These are phyloP conservation scores for Aureobasidium leucospermi DNA, from an alignment of 2,329 filamentous ascomycete species.

Conservation along the genomic window DNA sequence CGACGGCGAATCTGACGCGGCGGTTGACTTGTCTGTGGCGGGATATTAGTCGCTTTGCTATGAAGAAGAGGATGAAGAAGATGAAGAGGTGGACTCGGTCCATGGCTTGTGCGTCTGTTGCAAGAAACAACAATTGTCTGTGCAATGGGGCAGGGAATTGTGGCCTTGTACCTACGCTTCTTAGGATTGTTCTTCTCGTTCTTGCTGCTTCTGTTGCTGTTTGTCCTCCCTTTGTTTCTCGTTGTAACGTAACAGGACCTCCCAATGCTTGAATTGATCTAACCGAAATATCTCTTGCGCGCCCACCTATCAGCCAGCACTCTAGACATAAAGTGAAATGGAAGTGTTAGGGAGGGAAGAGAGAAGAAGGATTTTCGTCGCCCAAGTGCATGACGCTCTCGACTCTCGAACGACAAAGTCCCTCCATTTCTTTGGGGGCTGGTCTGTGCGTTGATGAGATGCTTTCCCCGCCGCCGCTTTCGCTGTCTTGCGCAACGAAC, in stretches of 20 bases:
- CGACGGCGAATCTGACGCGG: not conserved
- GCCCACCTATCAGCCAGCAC: conserved; percentile 45
- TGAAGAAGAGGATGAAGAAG: conserved; percentile 10
- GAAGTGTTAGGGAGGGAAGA: not conserved
- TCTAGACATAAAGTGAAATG: conserved; percentile 24
- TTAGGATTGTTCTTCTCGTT: conserved; percentile 11
- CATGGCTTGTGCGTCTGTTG: not conserved
- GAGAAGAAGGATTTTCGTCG: not conserved
- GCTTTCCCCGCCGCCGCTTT: conserved; percentile 6
- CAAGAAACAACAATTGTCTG: not conserved
- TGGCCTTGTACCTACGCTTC: not conserved
- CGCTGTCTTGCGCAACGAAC: not conserved
- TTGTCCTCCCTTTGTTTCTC: not conserved
- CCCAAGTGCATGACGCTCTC: conserved; percentile 9
- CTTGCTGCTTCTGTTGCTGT: not conserved
- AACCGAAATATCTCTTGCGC: conserved; percentile 39
- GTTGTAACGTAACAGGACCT: not conserved
- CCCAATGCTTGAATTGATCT: conserved; percentile 18
- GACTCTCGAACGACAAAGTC: not conserved
- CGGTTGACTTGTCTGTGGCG: not conserved
- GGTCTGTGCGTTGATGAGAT: not conserved
- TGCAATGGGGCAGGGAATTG: not conserved
- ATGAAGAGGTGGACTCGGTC: conserved; percentile 3
- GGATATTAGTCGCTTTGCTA: conserved; percentile 1
- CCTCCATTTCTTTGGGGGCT: not conserved